Evolutionary conservation across 1,284 basidiomycete species (phyloP).

Genomic region (Rhodotorula sp.): DNA sequence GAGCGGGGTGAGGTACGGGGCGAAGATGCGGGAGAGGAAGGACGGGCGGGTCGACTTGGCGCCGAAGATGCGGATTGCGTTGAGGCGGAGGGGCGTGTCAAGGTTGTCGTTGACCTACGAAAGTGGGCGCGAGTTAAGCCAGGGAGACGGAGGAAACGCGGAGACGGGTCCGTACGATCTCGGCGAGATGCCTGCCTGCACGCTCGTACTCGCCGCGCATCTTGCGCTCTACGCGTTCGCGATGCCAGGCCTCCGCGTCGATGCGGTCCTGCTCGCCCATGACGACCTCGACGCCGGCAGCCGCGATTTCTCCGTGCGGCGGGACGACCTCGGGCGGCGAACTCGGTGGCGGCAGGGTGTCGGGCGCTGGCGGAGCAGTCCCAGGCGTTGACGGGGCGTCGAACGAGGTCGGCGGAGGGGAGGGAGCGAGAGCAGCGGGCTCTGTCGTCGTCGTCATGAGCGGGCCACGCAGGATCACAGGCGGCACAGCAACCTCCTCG

Average conservation of each 20-base stretch:
- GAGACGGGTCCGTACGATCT: constrained; percentile 59
- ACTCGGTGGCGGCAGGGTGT: constrained; percentile 4
- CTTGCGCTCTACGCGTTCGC: constrained; percentile 65
- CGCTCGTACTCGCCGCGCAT: constrained; percentile 76
- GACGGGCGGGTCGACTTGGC: constrained; percentile 70
- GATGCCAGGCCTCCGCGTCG: constrained; percentile 67
- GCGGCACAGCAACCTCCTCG: constrained; percentile 9
- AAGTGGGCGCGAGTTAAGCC: neutral
- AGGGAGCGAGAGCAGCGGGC: neutral
- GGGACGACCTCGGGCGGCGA: constrained; percentile 3
- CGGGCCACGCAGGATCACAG: constrained; percentile 18
- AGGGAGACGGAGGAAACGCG: neutral
- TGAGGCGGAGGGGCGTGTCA: constrained; percentile 63
- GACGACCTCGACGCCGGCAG: constrained; percentile 28
- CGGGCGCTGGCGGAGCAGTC: neutral
- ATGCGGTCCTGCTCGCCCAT: constrained; percentile 50
- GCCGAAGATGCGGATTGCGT: constrained; percentile 77
- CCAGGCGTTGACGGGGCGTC: neutral
- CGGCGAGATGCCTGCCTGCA: constrained; percentile 65
- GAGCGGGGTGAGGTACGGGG: constrained; percentile 60
- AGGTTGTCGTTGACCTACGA: constrained; percentile 67
- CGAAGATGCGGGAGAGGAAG: constrained; percentile 76
- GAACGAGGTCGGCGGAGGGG: neutral
- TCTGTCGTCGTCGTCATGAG: constrained; percentile 22
- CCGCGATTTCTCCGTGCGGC: constrained; percentile 7